phyloP scores from a whole-genome alignment of 1,284 basidiomycete species.

The Athelia psychrophila region DNA sequence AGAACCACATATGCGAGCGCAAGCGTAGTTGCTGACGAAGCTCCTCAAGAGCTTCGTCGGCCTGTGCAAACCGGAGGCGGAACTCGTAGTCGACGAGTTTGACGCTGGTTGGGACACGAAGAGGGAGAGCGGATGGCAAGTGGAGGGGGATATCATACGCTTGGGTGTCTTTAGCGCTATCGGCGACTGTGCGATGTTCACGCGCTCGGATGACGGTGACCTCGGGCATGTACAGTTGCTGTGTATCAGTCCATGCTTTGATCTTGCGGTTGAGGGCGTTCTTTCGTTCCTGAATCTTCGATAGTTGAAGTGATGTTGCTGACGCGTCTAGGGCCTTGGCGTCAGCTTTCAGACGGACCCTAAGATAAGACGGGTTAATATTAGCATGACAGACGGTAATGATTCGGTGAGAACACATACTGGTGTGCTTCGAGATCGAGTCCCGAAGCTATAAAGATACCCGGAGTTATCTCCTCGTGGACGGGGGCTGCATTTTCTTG shows the following conservation, averaged over 20 bases:
- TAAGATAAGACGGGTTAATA: background rate
- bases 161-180: background rate
- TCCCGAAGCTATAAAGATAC: slow-evolving; percentile 12
- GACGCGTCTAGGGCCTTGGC: slow-evolving; percentile 8
- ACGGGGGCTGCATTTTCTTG: background rate
- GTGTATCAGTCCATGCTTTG: slow-evolving; percentile 12
- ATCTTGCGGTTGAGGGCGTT: slow-evolving; percentile 12
- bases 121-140: background rate
- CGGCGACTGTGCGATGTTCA: background rate
- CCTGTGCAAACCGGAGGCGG: slow-evolving; percentile 10
- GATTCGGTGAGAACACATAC: slow-evolving; percentile 9
- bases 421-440: slow-evolving; percentile 18
- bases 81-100: slow-evolving; percentile 6
- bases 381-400: background rate
- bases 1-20: slow-evolving; percentile 4
- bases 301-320: slow-evolving; percentile 9
- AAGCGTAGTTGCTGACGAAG: slow-evolving; percentile 9
- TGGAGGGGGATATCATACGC: background rate
- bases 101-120: background rate
- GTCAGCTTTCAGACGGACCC: background rate
- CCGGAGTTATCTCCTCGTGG: slow-evolving; percentile 8
- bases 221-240: slow-evolving; percentile 15
- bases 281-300: slow-evolving; percentile 7
- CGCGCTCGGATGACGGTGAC: background rate
- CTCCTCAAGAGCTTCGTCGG: slow-evolving; percentile 4